Base-by-base conservation (phyloP, 495 filamentous ascomycete species). In the Lasiosphaeriaceae sp. region DNA sequence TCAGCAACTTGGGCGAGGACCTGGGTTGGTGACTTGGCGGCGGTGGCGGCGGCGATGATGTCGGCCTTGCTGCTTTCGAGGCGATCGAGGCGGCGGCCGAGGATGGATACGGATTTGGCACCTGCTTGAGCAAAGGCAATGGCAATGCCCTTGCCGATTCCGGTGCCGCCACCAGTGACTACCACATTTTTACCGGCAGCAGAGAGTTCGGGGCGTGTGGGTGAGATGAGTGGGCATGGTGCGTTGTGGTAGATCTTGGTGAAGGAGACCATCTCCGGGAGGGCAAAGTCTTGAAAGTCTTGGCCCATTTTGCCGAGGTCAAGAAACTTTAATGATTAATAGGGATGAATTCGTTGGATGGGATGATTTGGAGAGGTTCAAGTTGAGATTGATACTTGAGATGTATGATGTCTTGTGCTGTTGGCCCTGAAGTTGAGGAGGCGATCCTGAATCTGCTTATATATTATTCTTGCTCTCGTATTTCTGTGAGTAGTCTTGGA, bases 151-250 rank as follows among this genome's bases (percentile, higher is more conserved):
- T 31, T 29, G 21, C 72, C 71, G 51, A 75, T 68, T 9, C 72
- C 72, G 11, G 65, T 61, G 0, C 65, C 71, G 34, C 68, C 78
- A 4, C 80, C 80, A 1, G 78, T 76, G 17, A 83, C 66, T 22
- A 80, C 58, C 3, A 80, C 65, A 9, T 55, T 70, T 48, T 76
- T 77, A 2, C 71, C 71, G 0, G 54, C 50, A 8, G 66, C 61
- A 21, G 63, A 69, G 9, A 80, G 63, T 51, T 77, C 69, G 0
- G 73, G 67, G 0, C 68, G 68, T 2, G 63, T 35, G 3, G 76
- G 74, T 1, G 61, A 67, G 53, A 83, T 77, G 39, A 66, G 58
- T 7, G 71, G 46, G 57, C 81, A 82, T 2, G 75, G 44, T 1
- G 66, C 56, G 19, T 64, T 70, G 60, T 76, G 79, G 50, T 55